These are phyloP conservation scores for Fusarium papillatum DNA, from an alignment of 2,329 filamentous ascomycete genomes.

Conservation along the genomic window DNA sequence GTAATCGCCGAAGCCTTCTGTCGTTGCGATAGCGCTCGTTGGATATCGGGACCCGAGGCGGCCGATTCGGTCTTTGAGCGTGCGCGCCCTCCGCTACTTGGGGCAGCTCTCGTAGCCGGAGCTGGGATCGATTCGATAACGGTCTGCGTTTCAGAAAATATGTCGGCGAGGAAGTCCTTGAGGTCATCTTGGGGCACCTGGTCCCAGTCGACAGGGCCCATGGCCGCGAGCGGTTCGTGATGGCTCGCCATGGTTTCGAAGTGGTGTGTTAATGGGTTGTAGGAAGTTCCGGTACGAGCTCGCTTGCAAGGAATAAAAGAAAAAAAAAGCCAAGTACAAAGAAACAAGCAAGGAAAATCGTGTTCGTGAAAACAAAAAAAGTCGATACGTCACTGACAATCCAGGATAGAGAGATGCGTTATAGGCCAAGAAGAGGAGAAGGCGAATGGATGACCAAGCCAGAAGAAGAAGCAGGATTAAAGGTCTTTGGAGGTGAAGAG, in stretches of 20 bases:
- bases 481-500: slow-evolving; percentile 19
- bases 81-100: slow-evolving; percentile 60
- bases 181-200: slow-evolving; percentile 61
- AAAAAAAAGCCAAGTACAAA: neutral
- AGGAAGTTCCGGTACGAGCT: neutral
- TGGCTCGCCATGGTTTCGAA: slow-evolving; percentile 63
- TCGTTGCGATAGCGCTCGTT: slow-evolving; percentile 57
- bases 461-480: slow-evolving; percentile 20
- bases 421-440: slow-evolving; percentile 18
- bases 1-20: slow-evolving; percentile 62
- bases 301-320: neutral
- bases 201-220: slow-evolving; percentile 69
- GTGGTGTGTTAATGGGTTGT: slow-evolving; percentile 1
- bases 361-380: neutral
- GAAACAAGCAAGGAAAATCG: slow-evolving; percentile 11
- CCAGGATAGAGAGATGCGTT: slow-evolving; percentile 12
- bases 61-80: slow-evolving; percentile 71
- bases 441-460: slow-evolving; percentile 16
- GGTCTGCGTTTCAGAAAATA: slow-evolving; percentile 77
- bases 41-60: slow-evolving; percentile 63
- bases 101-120: slow-evolving; percentile 48
- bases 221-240: slow-evolving; percentile 70
- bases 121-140: slow-evolving; percentile 83
- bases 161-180: slow-evolving; percentile 65
- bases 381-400: slow-evolving; percentile 30